A percentile compares a stretch with the other conserved stretches of the same genome.
Conservation (phyloP, 768 basidiomycete genomes). For the Phlegmacium glaucopus region DNA sequence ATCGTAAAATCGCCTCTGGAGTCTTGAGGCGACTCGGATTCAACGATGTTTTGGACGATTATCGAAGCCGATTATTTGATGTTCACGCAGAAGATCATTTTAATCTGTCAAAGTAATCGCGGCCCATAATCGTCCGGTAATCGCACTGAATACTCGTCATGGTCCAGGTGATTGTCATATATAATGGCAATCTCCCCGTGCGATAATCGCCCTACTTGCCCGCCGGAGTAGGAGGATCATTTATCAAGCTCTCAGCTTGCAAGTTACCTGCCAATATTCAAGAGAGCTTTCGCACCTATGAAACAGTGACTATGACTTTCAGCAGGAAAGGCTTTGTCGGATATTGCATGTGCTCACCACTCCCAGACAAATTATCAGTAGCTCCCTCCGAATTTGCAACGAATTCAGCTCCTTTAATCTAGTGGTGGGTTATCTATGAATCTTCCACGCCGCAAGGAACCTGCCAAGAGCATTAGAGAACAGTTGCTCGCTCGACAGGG, state of each 20-base stretch:
- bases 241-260: slow-evolving; percentile 28
- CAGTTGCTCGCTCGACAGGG: slow-evolving; percentile 30
- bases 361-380: background rate
- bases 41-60: too few species aligned
- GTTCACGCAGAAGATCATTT: too few species aligned
- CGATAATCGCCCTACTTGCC: too few species aligned
- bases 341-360: slow-evolving; percentile 24
- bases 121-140: too few species aligned
- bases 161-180: too few species aligned
- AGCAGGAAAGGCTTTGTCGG: slow-evolving; percentile 37
- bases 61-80: too few species aligned
- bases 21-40: too few species aligned
- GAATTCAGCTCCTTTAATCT: slow-evolving; percentile 17
- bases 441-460: slow-evolving; percentile 21
- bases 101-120: too few species aligned
- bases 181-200: too few species aligned
- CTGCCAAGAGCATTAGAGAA: slow-evolving; percentile 11
- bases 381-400: background rate
- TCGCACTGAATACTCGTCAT: too few species aligned
- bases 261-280: slow-evolving; percentile 25
- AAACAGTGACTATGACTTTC: slow-evolving; percentile 36
- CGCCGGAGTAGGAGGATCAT: slow-evolving; percentile 37
- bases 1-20: too few species aligned
- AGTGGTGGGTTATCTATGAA: slow-evolving; percentile 43
- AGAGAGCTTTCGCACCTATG: slow-evolving; percentile 23